A percentile compares a stretch with the other conserved stretches of the same genome.
Conservation (phyloP, 495 filamentous ascomycete genomes). For the Penicillium lagena region DNA sequence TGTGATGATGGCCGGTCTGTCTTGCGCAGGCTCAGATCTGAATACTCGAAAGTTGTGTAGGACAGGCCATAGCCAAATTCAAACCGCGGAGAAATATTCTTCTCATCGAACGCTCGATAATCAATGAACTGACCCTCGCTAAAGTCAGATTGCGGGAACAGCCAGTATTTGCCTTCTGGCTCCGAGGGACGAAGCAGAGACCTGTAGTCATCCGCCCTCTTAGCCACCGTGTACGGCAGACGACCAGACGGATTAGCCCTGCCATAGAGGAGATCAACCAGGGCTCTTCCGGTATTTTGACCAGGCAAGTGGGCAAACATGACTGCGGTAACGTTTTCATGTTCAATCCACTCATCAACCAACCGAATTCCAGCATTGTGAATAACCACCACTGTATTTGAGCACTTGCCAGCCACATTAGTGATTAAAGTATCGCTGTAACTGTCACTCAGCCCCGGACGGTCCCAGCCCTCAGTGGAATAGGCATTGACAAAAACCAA, state of each 20-base stretch:
- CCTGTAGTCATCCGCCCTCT: slow-evolving; percentile 56
- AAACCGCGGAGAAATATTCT: slow-evolving; percentile 53
- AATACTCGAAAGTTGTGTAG: slow-evolving; percentile 54
- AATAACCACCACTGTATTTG: slow-evolving; percentile 59
- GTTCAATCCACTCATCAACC: slow-evolving; percentile 20
- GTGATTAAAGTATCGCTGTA: slow-evolving; percentile 48
- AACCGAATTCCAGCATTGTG: slow-evolving; percentile 28
- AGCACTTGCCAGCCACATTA: slow-evolving; percentile 50
- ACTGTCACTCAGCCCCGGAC: slow-evolving; percentile 43
- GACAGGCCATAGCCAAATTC: slow-evolving; percentile 63
- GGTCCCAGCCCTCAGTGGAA: slow-evolving; percentile 54
- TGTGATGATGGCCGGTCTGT: not conserved
- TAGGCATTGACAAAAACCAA: slow-evolving; percentile 52
- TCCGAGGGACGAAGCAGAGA: slow-evolving; percentile 1
- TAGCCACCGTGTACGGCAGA: slow-evolving; percentile 73
- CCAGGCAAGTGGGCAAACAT: slow-evolving; percentile 70
- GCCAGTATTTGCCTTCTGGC: not conserved
- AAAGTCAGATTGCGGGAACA: slow-evolving; percentile 32
- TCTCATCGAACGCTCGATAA: slow-evolving; percentile 50
- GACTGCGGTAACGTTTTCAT: slow-evolving; percentile 62
- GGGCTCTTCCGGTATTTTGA: slow-evolving; percentile 70
- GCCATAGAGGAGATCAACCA: slow-evolving; percentile 71
- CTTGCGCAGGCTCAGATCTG: slow-evolving; percentile 14
- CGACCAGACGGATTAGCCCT: slow-evolving; percentile 39
- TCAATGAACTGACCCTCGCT: slow-evolving; percentile 54